Evolutionary conservation across 441 rosid genomes (phyloP).

Genomic region (Hypseocharis bilobata): DNA sequence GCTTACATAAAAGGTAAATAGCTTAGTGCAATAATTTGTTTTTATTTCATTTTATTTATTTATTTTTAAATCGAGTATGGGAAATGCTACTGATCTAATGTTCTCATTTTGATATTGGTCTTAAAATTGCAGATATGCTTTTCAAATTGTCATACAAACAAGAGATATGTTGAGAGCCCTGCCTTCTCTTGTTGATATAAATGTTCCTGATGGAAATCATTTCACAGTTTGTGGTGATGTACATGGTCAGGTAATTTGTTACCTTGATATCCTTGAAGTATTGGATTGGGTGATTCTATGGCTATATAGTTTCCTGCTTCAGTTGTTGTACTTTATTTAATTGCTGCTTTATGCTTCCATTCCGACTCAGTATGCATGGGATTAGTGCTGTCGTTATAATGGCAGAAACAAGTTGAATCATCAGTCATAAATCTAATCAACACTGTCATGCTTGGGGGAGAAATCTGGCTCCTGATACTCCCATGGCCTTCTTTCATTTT

Average conservation of each 20-base stretch:
- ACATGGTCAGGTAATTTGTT: slow-evolving; percentile 81
- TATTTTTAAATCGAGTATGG: neutral
- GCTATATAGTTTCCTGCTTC: neutral
- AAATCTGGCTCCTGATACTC: neutral
- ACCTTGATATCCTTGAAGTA: slow-evolving; percentile 9
- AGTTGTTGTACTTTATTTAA: neutral
- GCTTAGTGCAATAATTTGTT: slow-evolving; percentile 11
- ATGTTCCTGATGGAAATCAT: slow-evolving; percentile 55
- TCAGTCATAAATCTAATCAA: neutral
- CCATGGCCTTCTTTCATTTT: neutral
- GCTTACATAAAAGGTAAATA: slow-evolving; percentile 66
- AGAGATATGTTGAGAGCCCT: slow-evolving; percentile 61
- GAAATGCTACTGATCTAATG: neutral
- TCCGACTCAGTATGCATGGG: neutral
- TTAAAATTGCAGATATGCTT: slow-evolving; percentile 63
- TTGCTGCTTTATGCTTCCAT: neutral
- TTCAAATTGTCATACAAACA: slow-evolving; percentile 77
- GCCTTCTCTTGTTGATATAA: slow-evolving; percentile 80
- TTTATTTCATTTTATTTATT: slow-evolving; percentile 11
- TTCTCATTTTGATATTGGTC: slow-evolving; percentile 13
- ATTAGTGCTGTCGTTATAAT: neutral
- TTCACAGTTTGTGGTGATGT: slow-evolving; percentile 96
- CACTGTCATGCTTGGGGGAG: neutral
- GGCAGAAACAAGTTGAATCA: neutral
- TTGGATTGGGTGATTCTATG: neutral